These are phyloP conservation scores for Eucalyptus pauciflora DNA, from an alignment of 345 rosid genomes.

Conservation along the genomic window DNA sequence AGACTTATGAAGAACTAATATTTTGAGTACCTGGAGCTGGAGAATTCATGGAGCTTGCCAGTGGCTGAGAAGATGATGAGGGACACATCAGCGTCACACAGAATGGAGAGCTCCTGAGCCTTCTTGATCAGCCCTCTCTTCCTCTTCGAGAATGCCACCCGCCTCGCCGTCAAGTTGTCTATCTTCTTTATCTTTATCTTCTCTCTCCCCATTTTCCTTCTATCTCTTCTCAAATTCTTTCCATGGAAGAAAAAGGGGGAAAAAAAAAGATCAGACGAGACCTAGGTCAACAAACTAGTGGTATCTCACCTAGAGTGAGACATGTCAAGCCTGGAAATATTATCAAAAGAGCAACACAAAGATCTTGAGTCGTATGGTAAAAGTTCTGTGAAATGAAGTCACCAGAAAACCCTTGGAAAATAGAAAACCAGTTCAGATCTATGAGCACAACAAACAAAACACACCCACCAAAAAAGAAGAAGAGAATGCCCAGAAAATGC, in stretches of 20 bases:
- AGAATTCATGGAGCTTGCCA: constrained; percentile 37
- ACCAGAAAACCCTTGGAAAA: neutral
- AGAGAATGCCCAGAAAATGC: neutral
- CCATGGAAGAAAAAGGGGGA: neutral
- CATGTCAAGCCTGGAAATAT: neutral
- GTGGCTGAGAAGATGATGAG: constrained; percentile 45
- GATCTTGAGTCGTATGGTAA: neutral
- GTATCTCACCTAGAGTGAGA: neutral
- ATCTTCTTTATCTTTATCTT: constrained; percentile 29
- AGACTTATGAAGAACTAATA: neutral
- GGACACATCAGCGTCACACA: constrained; percentile 45
- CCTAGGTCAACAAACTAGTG: neutral
- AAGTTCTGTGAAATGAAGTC: neutral
- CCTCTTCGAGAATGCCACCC: constrained; percentile 40
- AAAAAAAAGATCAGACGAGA: neutral
- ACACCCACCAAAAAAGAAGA: neutral
- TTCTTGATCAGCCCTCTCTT: constrained; percentile 47
- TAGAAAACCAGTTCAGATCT: neutral
- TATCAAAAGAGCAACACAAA: neutral
- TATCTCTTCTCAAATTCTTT: neutral
- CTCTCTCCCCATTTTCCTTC: constrained; percentile 13
- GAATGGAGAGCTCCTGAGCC: constrained; percentile 47
- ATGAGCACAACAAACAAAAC: neutral
- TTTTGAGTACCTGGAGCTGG: constrained; percentile 31
- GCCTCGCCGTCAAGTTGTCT: constrained; percentile 43